phyloP scores from a whole-genome alignment of 768 basidiomycete genomes.

The Strobilomyces echinocephalus region DNA sequence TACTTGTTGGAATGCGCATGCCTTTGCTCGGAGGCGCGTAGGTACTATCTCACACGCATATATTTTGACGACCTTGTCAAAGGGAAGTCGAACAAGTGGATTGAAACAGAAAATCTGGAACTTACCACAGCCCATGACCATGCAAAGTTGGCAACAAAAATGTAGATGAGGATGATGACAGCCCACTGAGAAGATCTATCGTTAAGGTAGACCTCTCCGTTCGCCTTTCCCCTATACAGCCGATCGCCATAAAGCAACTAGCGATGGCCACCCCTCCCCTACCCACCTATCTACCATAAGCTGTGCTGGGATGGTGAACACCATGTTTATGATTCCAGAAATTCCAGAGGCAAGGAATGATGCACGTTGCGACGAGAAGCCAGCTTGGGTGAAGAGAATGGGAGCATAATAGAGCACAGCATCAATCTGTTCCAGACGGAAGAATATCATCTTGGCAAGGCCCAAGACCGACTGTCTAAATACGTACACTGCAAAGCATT shows the following conservation, averaged over 20 bases:
- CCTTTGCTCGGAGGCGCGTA: constrained; percentile 41
- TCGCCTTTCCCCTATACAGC: constrained; percentile 29
- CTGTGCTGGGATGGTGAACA: constrained; percentile 36
- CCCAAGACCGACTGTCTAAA: neutral
- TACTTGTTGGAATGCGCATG: constrained; percentile 41
- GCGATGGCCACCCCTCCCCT: constrained; percentile 39
- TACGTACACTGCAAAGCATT: constrained; percentile 32
- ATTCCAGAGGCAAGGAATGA: constrained; percentile 49
- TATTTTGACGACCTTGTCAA: constrained; percentile 32
- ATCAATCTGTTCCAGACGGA: constrained; percentile 20
- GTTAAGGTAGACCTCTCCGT: constrained; percentile 21
- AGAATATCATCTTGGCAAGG: neutral
- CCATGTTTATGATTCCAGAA: constrained; percentile 42
- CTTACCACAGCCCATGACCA: constrained; percentile 42
- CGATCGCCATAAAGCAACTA: constrained; percentile 38
- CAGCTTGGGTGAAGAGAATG: constrained; percentile 45
- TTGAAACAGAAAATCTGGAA: neutral
- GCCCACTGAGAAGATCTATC: constrained; percentile 31
- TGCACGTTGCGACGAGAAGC: constrained; percentile 43
- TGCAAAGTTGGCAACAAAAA: constrained; percentile 41
- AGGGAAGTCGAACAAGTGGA: neutral
- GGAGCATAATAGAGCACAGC: constrained; percentile 39
- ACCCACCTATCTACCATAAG: constrained; percentile 38
- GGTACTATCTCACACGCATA: constrained; percentile 47
- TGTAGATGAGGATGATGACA: constrained; percentile 44